Evolutionary conservation across 192 early-diverging fungal genomes (phyloP).

Genomic region (Umbelopsis isabellina): DNA sequence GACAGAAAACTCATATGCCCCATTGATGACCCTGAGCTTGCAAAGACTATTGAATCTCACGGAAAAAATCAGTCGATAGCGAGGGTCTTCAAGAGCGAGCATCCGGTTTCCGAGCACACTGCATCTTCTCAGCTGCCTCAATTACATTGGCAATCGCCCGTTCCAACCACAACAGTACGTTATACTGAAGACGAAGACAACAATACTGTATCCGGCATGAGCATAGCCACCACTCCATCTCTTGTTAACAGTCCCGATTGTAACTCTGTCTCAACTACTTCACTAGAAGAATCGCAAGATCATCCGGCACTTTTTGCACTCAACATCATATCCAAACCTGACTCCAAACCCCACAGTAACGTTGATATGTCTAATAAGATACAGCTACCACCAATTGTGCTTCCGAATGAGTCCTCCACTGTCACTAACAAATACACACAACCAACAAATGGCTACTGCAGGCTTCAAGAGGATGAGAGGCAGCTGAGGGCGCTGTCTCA

Average conservation of each 20-base stretch:
- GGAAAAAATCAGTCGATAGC: conserved; percentile 27
- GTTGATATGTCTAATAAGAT: too few relatives aligned
- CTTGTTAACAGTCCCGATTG: background rate
- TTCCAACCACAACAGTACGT: background rate
- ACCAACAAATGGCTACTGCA: too few relatives aligned
- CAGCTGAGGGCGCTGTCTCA: too few relatives aligned
- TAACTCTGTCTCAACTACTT: conserved; percentile 13
- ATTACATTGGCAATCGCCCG: background rate
- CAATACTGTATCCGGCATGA: background rate
- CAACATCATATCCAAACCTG: background rate
- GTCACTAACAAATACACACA: too few relatives aligned
- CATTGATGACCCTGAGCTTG: conserved; percentile 62
- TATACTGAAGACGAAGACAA: conserved; percentile 1
- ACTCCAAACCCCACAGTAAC: background rate
- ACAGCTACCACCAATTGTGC: too few relatives aligned
- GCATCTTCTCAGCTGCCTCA: background rate
- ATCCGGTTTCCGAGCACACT: background rate
- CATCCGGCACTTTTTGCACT: background rate
- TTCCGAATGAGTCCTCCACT: too few relatives aligned
- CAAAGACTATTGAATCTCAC: conserved; percentile 65
- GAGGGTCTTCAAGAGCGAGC: background rate
- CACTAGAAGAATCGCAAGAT: background rate
- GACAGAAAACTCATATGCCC: conserved; percentile 69
- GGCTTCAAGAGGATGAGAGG: too few relatives aligned
- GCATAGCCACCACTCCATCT: background rate